Evolutionary conservation across 257 asterid genomes (phyloP).

Genomic region (Solanum rostratum): DNA sequence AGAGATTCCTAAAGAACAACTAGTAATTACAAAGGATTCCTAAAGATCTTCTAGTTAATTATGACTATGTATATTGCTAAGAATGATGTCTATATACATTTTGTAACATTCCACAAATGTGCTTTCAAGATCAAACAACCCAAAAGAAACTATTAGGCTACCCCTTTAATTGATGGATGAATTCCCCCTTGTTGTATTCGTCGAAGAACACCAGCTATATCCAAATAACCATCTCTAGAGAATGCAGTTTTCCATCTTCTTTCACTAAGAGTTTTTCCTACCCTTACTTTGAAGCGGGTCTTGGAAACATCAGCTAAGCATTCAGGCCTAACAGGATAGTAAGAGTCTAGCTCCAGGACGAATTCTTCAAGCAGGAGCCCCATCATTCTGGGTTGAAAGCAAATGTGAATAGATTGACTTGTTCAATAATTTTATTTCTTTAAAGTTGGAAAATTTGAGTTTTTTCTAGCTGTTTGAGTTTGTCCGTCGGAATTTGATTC

Average conservation of each 20-base stretch:
- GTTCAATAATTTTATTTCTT: too few species aligned
- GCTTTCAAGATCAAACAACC: slow-evolving; percentile 92
- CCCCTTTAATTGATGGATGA: slow-evolving; percentile 92
- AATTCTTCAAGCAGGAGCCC: slow-evolving; percentile 13
- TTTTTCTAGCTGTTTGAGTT: too few species aligned
- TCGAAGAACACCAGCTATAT: slow-evolving; percentile 87
- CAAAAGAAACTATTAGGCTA: slow-evolving; percentile 85
- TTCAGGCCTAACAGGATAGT: slow-evolving; percentile 71
- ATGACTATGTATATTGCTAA: too few species aligned
- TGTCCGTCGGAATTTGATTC: too few species aligned
- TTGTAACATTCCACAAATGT: slow-evolving; percentile 53
- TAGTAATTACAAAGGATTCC: too few species aligned
- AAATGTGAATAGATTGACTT: neutral
- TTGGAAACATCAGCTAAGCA: slow-evolving; percentile 72
- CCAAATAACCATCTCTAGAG: slow-evolving; percentile 68
- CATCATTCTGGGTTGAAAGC: neutral
- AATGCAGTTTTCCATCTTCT: slow-evolving; percentile 97
- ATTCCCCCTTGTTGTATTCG: slow-evolving; percentile 97
- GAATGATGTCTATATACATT: too few species aligned
- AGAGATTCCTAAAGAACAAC: too few species aligned
- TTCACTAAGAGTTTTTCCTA: slow-evolving; percentile 83
- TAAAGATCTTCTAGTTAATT: too few species aligned
- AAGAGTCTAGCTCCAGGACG: slow-evolving; percentile 61
- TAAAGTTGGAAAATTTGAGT: too few species aligned
- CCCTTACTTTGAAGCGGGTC: slow-evolving; percentile 84